Base-by-base conservation (phyloP, 192 early-diverging fungal genomes). In the Oehlia diaphana region DNA sequence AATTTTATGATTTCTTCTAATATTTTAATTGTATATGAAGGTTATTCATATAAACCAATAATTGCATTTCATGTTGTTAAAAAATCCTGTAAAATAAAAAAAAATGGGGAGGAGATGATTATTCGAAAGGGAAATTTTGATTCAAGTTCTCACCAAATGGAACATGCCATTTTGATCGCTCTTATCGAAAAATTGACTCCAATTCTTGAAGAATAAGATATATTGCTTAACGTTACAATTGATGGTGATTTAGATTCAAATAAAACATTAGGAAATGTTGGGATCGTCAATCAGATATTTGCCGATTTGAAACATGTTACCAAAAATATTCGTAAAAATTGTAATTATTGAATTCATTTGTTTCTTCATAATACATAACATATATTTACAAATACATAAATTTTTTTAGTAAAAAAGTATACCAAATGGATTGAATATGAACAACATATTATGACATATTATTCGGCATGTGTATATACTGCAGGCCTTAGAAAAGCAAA, bases 211-310 rank as follows among this genome's bases (percentile, higher is more conserved):
- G 58, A 62, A 33, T 58, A 61, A 61, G 72, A 74, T 74, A 28
- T 31, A 4, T 61, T 74, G 14, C 4, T 74, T 35, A 61, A 74
- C 62, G 5, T 74, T 35, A 35, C 0, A 35, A 35, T 74, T 19
- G 72, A 74, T 61, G 13, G 53, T 74, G 31, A 74, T 62, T 35
- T 74, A 4, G 33, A 31, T 37, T 35, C 1, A 4, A 74, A 74
- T 62, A 74, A 61, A 74, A 72, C 44, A 9, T 53, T 72, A 31
- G 37, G 4, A 19, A 53, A 74, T 62, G 2, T 74, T 26, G 28
- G 13, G 19, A 74, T 74, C 21, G 14, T 74, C 9, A 74, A 74
- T 62, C 53, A 74, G 3, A 74, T 74, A 35, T 74, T 74, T 62
- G 72, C 58, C 4, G 33, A 74, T 13, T 74, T 74, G 47, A 72